Percentiles rank a stretch among this genome's conserved stretches.
phyloP scores from a whole-genome alignment of 2,329 filamentous ascomycete genomes.

The Mycosphaerella arachidis region DNA sequence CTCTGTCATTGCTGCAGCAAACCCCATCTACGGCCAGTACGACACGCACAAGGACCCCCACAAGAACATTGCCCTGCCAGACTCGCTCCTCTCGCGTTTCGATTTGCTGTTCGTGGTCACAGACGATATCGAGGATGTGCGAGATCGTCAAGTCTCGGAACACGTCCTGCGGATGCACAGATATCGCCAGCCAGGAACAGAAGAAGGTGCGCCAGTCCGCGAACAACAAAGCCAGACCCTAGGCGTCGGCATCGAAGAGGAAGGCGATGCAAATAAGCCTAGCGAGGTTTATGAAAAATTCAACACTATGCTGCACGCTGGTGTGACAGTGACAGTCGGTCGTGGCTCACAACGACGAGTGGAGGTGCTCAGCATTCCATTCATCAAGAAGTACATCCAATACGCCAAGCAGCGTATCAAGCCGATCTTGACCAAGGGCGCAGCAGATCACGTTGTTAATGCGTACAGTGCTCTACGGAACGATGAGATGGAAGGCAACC shows the following conservation, averaged over 20 bases:
- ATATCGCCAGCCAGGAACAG: slow-evolving; percentile 85
- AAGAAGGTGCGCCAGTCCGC: slow-evolving; percentile 90
- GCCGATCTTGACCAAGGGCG: slow-evolving; percentile 84
- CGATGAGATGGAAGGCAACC: slow-evolving; percentile 91
- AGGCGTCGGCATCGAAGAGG: slow-evolving; percentile 77
- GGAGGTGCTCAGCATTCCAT: slow-evolving; percentile 90
- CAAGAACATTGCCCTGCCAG: slow-evolving; percentile 94
- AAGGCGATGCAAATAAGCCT: slow-evolving; percentile 63
- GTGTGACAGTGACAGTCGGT: slow-evolving; percentile 71
- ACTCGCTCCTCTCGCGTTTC: slow-evolving; percentile 95
- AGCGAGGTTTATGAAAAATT: slow-evolving; percentile 96
- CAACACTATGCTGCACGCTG: slow-evolving; percentile 91
- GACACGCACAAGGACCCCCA: slow-evolving; percentile 98
- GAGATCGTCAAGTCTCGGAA: slow-evolving; percentile 87
- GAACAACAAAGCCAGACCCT: slow-evolving; percentile 81
- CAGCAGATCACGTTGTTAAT: slow-evolving; percentile 83
- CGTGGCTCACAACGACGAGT: slow-evolving; percentile 70
- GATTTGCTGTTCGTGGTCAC: slow-evolving; percentile 97
- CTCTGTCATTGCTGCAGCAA: slow-evolving; percentile 92
- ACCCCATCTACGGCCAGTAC: slow-evolving; percentile 97
- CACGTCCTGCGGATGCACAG: slow-evolving; percentile 96
- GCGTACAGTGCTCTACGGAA: slow-evolving; percentile 91
- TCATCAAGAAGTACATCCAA: slow-evolving; percentile 99
- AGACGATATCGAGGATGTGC: slow-evolving; percentile 92
- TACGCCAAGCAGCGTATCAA: slow-evolving; percentile 91